These are phyloP conservation scores for Populus hybrid DNA, from an alignment of 441 rosid species.

Conservation along the genomic window DNA sequence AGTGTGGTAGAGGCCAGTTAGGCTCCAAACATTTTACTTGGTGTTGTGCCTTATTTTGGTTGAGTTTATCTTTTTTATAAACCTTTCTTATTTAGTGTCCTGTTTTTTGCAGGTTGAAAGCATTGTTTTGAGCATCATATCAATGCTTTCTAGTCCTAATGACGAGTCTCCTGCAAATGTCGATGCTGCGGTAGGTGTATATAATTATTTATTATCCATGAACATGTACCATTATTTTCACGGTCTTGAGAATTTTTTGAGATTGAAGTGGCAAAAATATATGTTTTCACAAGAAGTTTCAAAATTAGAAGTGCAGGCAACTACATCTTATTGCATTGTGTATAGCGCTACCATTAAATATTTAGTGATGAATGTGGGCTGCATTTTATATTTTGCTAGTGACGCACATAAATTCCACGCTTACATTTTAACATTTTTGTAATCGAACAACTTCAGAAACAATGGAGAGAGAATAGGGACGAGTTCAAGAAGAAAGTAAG, in stretches of 20 bases:
- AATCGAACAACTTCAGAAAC: constrained; percentile 38
- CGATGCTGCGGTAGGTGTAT: constrained; percentile 78
- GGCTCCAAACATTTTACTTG: background rate
- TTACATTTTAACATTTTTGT: background rate
- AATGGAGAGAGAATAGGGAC: constrained; percentile 57
- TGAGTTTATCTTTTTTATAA: background rate
- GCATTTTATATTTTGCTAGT: background rate
- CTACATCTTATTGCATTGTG: no score
- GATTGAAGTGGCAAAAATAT: background rate
- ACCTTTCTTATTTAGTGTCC: background rate
- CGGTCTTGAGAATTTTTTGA: background rate
- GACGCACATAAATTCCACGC: background rate
- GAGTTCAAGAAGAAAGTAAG: constrained; percentile 64
- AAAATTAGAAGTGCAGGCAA: background rate
- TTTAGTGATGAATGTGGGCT: background rate
- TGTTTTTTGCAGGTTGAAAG: constrained; percentile 73
- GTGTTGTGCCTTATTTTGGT: background rate
- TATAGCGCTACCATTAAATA: no score
- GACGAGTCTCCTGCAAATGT: constrained; percentile 93
- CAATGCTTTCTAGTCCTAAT: constrained; percentile 92
- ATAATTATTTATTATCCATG: background rate
- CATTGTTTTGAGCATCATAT: constrained; percentile 84
- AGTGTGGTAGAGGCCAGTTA: background rate
- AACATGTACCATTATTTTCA: background rate
- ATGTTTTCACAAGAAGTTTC: background rate